A percentile compares a stretch with the other conserved stretches of the same genome.
Conservation (phyloP, 768 basidiomycete species). For the Mycena sanguinolenta region DNA sequence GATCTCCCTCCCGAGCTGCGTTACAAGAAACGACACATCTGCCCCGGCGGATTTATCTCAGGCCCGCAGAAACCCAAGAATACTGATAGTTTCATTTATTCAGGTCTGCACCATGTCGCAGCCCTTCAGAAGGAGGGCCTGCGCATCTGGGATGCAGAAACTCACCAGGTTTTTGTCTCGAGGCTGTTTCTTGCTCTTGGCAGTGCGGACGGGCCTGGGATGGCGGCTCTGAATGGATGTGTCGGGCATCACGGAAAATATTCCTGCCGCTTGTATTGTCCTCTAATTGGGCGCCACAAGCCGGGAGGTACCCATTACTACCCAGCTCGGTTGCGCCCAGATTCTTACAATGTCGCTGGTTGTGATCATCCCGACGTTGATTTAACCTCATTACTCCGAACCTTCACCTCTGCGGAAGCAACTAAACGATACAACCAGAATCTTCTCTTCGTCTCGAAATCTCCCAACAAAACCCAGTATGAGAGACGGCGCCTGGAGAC, state of each 20-base stretch:
- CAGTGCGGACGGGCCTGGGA: slow-evolving; percentile 4
- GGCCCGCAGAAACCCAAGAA: slow-evolving; percentile 40
- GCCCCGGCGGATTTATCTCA: slow-evolving; percentile 20
- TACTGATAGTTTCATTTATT: slow-evolving; percentile 42
- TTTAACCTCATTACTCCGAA: slow-evolving; percentile 19
- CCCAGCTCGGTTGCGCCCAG: slow-evolving; percentile 45
- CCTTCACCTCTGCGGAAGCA: slow-evolving; percentile 3
- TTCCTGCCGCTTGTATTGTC: slow-evolving; percentile 51
- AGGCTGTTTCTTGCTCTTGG: slow-evolving; percentile 13
- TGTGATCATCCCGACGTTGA: slow-evolving; percentile 42
- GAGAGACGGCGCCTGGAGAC: slow-evolving; percentile 41
- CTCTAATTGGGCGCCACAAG: slow-evolving; percentile 50
- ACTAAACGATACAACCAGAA: slow-evolving; percentile 35
- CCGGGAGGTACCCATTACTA: slow-evolving; percentile 51
- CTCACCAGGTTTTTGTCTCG: not conserved
- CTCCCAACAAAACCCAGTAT: slow-evolving; percentile 44
- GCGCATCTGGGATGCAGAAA: slow-evolving; percentile 19
- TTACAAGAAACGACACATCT: not conserved
- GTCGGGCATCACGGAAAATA: slow-evolving; percentile 20
- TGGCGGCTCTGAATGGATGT: not conserved
- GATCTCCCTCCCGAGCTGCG: not conserved
- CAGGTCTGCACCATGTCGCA: slow-evolving; percentile 40
- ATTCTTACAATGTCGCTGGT: slow-evolving; percentile 39
- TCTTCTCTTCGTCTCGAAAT: slow-evolving; percentile 33
- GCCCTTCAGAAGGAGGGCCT: slow-evolving; percentile 39